These are phyloP conservation scores for Euphorbia tirucalli DNA, from an alignment of 345 rosid species.

Conservation along the genomic window DNA sequence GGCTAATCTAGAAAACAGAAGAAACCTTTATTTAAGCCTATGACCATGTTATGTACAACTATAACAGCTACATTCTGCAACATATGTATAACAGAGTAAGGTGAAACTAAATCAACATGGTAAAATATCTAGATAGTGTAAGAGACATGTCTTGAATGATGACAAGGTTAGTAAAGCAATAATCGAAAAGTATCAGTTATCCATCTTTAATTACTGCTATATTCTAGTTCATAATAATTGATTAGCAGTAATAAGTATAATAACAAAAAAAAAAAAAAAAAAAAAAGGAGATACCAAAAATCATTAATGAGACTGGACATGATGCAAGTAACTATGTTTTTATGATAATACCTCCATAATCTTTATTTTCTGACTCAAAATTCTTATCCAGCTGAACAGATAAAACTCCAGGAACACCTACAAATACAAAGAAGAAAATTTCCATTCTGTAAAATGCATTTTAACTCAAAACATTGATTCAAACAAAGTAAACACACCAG, in stretches of 20 bases:
- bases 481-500: slow-evolving; percentile 46
- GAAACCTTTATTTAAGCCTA: too few relatives aligned
- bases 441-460: slow-evolving; percentile 10
- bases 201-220: background rate
- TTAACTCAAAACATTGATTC: slow-evolving; percentile 11
- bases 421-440: slow-evolving; percentile 16
- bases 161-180: background rate
- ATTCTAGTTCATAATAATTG: background rate
- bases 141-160: background rate
- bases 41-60: too few relatives aligned
- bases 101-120: background rate
- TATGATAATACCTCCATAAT: slow-evolving; percentile 53
- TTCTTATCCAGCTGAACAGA: slow-evolving; percentile 70
- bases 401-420: slow-evolving; percentile 89
- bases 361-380: slow-evolving; percentile 61
- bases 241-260: background rate
- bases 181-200: background rate
- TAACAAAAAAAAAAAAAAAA: background rate
- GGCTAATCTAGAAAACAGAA: too few relatives aligned
- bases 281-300: too few relatives aligned
- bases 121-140: background rate
- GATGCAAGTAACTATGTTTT: background rate
- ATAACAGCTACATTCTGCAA: too few relatives aligned
- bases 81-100: background rate
- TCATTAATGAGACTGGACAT: background rate